A percentile compares a stretch with the other conserved stretches of the same genome.
phyloP scores from a whole-genome alignment of 345 rosid genomes.

The Arabis hirsuta region DNA sequence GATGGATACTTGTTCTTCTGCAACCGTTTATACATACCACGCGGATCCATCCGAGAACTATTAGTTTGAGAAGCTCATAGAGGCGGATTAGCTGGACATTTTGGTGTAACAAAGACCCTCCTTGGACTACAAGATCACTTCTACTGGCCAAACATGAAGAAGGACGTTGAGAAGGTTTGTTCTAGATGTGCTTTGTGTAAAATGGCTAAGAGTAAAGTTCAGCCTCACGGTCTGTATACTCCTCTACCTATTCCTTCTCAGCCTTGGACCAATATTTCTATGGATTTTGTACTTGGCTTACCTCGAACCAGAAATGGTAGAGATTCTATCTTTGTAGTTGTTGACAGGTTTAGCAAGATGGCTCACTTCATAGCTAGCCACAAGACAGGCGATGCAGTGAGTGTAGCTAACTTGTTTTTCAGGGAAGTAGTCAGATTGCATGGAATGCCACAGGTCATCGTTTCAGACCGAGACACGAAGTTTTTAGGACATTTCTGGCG shows the following conservation, averaged over 20 bases:
- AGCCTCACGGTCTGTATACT: background rate
- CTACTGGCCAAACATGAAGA: background rate
- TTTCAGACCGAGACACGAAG: background rate
- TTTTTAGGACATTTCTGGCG: background rate
- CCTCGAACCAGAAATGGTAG: background rate
- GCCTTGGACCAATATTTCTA: background rate
- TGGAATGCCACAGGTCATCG: background rate
- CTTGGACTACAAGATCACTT: background rate
- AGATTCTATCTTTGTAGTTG: background rate
- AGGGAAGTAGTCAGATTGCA: background rate
- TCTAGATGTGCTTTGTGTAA: background rate
- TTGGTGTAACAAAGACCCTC: background rate
- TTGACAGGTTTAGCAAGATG: slow-evolving; percentile 1
- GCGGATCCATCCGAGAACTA: background rate
- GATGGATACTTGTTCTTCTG: background rate
- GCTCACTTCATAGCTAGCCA: background rate
- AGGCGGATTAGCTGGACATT: background rate
- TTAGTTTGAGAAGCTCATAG: background rate
- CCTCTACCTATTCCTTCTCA: background rate
- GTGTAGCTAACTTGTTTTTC: background rate
- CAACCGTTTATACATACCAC: background rate
- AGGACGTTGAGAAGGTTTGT: background rate
- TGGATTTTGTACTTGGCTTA: background rate
- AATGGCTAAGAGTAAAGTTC: background rate
- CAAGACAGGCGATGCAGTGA: background rate